These are phyloP conservation scores for Rosellinia necatrix DNA, from an alignment of 2,329 filamentous ascomycete genomes.

Conservation along the genomic window DNA sequence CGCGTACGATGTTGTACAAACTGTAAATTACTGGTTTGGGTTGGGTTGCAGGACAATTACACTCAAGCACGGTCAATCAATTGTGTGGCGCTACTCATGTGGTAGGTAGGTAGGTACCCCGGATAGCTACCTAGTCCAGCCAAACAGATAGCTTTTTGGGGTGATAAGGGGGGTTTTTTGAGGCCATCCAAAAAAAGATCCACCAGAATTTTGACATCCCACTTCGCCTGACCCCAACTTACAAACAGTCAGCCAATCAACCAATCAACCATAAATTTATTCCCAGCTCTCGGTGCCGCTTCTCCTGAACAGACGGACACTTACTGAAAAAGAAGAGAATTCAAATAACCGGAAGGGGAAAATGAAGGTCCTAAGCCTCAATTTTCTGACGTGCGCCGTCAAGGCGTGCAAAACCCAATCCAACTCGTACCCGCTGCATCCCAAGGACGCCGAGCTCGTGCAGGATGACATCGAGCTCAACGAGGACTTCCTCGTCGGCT, in stretches of 20 bases:
- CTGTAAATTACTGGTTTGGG: slow-evolving; percentile 6
- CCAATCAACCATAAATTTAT: neutral
- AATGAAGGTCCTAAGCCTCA: slow-evolving; percentile 96
- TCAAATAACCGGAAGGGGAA: slow-evolving; percentile 19
- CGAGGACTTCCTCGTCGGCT: slow-evolving; percentile 77
- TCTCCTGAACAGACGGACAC: neutral
- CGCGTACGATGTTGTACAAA: slow-evolving; percentile 12
- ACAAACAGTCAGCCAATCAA: slow-evolving; percentile 10
- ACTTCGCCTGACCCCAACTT: slow-evolving; percentile 2
- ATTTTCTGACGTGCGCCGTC: slow-evolving; percentile 95
- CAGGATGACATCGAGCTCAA: slow-evolving; percentile 83
- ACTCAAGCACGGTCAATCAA: neutral
- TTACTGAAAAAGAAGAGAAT: too few species aligned
- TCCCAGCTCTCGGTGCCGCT: too few species aligned
- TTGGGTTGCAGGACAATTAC: neutral
- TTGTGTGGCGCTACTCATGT: neutral
- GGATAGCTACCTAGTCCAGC: too few species aligned
- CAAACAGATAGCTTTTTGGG: too few species aligned
- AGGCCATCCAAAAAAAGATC: slow-evolving; percentile 20
- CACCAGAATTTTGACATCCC: slow-evolving; percentile 27
- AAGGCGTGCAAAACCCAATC: slow-evolving; percentile 88
- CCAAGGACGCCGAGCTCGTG: slow-evolving; percentile 88
- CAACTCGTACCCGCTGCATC: slow-evolving; percentile 86
- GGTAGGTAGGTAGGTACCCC: too few species aligned
- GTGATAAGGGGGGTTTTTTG: too few species aligned